Conservation (phyloP, 2,329 filamentous ascomycete species). For the Exophiala dermatitidis region DNA sequence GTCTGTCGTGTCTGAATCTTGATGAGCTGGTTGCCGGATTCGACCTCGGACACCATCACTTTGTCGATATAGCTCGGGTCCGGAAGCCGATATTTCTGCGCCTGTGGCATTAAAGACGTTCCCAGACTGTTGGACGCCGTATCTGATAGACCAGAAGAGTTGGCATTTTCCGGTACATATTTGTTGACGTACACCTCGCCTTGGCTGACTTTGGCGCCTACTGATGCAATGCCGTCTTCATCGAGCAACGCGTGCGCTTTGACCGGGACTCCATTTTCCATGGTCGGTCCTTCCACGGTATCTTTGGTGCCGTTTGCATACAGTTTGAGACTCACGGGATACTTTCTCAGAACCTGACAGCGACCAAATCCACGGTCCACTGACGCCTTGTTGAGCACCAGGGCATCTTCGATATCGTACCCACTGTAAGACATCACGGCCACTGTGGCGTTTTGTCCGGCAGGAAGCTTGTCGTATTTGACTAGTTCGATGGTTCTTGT, state of each 20-base stretch:
- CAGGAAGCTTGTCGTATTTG: constrained; percentile 94
- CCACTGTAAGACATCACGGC: constrained; percentile 99
- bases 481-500: constrained; percentile 94
- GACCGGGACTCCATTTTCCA: constrained; percentile 53
- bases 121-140: constrained; percentile 44
- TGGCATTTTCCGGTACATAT: constrained; percentile 70
- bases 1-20: constrained; percentile 97
- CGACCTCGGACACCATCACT: constrained; percentile 85
- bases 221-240: constrained; percentile 78
- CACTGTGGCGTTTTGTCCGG: constrained; percentile 92
- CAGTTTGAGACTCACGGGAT: constrained; percentile 74
- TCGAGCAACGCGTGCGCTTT: constrained; percentile 69
- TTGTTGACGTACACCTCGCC: constrained; percentile 91
- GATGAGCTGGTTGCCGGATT: constrained; percentile 76
- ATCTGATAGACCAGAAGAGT: constrained; percentile 60
- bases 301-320: constrained; percentile 73
- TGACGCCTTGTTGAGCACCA: constrained; percentile 93
- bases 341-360: constrained; percentile 97
- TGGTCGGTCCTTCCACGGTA: constrained; percentile 48
- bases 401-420: constrained; percentile 97
- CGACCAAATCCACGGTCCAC: constrained; percentile 91
- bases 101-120: constrained; percentile 29
- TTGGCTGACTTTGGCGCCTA: constrained; percentile 68
- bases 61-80: constrained; percentile 92
- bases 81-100: constrained; percentile 66